Evolutionary conservation across 2,329 filamentous ascomycete species (phyloP), one percentile per base, ranked within the genome.

Genomic region (Aspergillus cejpii): DNA sequence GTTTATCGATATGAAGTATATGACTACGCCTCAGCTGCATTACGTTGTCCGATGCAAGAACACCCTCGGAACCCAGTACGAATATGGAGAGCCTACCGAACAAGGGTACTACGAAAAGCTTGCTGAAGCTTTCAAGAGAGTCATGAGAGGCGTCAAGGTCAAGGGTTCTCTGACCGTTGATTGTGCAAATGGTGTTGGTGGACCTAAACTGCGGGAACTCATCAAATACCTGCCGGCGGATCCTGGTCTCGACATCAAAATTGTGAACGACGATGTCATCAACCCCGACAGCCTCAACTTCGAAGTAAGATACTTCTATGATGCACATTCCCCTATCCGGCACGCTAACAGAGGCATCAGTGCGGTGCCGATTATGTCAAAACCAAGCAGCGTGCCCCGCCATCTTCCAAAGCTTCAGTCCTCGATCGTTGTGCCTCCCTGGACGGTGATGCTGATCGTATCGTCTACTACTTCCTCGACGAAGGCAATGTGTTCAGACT

Each of bases 331-430:
- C 2, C 29, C 17, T 23, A n/a, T 17, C 17, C 23, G 12, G 26
- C 31, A 17, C 11, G 10, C 47, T 59, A 52, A 64, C 51, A 48
- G 12, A 27, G 39, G 27, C 43, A 51, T 48, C 20, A 94, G 81
- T 94, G 87, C 62, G 92, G 92, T 67, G 92, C 92, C 62, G 92
- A 98, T 70, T 97, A 81, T 58, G 92, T 98, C 69, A 98, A 98
- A 75, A 97, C 92, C 14, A 88, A 88, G 70, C 92, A 98, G 73
- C 82, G 89, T 52, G 86, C 88, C 48, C 92, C 92, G 41, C 85
- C 85, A 33, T 84, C 74, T 23, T 91, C 88, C 43, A 88, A 90
- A 65, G 85, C 86, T 34, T 77, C 80, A 24, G 76, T 81, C 1
- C 81, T 85, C 44, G 84, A 85, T 52, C 84, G 92, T 47, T 91